Conservation (phyloP, 1,139 yeast species). For the Kluyveromyces sp. region DNA sequence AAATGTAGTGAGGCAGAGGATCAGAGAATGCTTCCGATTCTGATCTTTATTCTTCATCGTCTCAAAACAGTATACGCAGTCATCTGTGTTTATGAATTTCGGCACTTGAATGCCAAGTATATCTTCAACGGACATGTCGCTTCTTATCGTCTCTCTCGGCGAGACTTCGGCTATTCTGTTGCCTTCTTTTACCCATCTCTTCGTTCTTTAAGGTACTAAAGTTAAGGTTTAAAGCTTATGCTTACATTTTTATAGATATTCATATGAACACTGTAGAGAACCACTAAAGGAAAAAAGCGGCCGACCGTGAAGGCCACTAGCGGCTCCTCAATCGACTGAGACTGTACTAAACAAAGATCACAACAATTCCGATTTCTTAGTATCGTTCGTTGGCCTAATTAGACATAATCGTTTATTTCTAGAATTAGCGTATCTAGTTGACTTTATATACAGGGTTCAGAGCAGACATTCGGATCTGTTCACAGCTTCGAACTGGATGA, state of each 20-base stretch:
- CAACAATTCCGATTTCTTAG: too few species aligned
- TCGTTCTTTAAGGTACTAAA: background rate
- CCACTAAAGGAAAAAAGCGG: too few species aligned
- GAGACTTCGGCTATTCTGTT: too few species aligned
- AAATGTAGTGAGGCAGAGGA: constrained; percentile 28
- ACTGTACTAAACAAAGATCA: too few species aligned
- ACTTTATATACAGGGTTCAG: background rate
- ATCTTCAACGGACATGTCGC: background rate
- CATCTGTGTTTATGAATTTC: constrained; percentile 28
- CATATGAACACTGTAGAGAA: too few species aligned
- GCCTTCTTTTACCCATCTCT: too few species aligned
- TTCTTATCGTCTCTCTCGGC: too few species aligned
- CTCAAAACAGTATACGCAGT: constrained; percentile 32
- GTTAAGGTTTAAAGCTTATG: too few species aligned
- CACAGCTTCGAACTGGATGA: constrained; percentile 4
- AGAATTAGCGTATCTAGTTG: too few species aligned
- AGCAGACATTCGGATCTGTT: background rate
- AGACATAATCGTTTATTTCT: background rate
- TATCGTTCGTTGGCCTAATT: background rate
- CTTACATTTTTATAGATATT: too few species aligned
- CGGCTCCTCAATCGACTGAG: too few species aligned
- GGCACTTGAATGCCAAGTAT: constrained; percentile 19
- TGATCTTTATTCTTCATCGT: constrained; percentile 20
- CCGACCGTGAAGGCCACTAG: too few species aligned
- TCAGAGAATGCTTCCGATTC: constrained; percentile 18